Percentiles rank a stretch among this genome's conserved stretches.
These are phyloP conservation scores for Termitomyces titanicus DNA, from an alignment of 768 basidiomycete genomes.

Conservation along the genomic window DNA sequence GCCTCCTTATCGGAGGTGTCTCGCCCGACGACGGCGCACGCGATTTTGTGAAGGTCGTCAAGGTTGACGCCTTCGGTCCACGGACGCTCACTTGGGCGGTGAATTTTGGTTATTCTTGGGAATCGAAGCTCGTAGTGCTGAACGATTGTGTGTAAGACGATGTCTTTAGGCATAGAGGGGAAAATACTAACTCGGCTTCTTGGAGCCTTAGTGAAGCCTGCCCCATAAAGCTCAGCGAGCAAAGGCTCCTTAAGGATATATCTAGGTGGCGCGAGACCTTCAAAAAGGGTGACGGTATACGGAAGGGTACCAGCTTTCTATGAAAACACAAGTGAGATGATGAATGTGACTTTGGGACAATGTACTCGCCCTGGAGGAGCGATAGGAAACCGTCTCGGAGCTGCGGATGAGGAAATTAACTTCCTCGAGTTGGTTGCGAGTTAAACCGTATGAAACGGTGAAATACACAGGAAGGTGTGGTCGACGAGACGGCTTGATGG, in stretches of 20 bases:
- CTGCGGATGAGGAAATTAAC: constrained; percentile 64
- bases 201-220: constrained; percentile 75
- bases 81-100: constrained; percentile 55
- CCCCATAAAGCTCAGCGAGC: constrained; percentile 73
- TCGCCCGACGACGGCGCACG: constrained; percentile 49
- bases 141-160: not conserved
- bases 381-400: constrained; percentile 34
- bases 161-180: not conserved
- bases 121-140: constrained; percentile 85
- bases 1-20: constrained; percentile 48
- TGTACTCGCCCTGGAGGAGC: constrained; percentile 18
- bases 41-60: constrained; percentile 49
- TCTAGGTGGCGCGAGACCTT: constrained; percentile 46
- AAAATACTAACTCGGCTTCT: constrained; percentile 41
- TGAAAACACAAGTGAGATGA: not conserved
- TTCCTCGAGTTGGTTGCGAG: constrained; percentile 63
- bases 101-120: constrained; percentile 72
- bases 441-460: constrained; percentile 71
- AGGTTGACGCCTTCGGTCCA: constrained; percentile 57
- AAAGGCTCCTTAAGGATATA: constrained; percentile 60
- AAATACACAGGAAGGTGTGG: constrained; percentile 77
- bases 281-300: constrained; percentile 52
- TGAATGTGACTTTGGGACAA: not conserved
- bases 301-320: constrained; percentile 28
- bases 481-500: constrained; percentile 32